Evolutionary conservation across 345 rosid genomes (phyloP).

Genomic region (Brassica nigra): DNA sequence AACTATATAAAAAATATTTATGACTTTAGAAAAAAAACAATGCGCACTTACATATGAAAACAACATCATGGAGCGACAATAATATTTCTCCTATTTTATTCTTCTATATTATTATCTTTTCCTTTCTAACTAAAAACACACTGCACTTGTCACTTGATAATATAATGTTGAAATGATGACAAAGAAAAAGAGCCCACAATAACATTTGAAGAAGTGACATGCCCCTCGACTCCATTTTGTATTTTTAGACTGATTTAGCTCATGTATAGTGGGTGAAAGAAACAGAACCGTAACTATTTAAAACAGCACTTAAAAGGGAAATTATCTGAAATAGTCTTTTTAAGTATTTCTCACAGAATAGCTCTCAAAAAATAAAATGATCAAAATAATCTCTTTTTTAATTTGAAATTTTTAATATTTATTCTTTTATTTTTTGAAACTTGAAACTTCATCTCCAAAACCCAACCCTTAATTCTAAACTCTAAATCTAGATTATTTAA

Average conservation of each 20-base stretch:
- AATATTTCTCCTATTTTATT: not conserved
- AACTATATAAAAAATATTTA: not conserved
- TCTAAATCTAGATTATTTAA: too few relatives aligned
- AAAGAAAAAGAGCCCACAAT: conserved; percentile 7
- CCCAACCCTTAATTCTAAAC: too few relatives aligned
- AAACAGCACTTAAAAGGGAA: too few relatives aligned
- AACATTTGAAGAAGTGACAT: not conserved
- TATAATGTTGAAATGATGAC: not conserved
- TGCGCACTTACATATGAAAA: not conserved
- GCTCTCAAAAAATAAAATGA: too few relatives aligned
- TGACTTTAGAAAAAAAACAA: not conserved
- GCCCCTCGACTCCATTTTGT: not conserved
- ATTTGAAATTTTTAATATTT: too few relatives aligned
- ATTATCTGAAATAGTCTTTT: too few relatives aligned
- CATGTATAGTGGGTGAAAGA: not conserved
- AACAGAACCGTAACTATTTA: too few relatives aligned
- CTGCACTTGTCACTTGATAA: not conserved
- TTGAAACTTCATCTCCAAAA: too few relatives aligned
- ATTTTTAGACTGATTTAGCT: not conserved
- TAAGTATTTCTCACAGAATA: too few relatives aligned
- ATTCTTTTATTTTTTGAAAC: too few relatives aligned
- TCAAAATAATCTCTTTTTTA: too few relatives aligned
- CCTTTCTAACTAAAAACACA: not conserved
- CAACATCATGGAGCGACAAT: not conserved
- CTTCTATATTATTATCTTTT: not conserved